Conservation (phyloP, 2,329 filamentous ascomycete species). For the Sporothrix protearum region DNA sequence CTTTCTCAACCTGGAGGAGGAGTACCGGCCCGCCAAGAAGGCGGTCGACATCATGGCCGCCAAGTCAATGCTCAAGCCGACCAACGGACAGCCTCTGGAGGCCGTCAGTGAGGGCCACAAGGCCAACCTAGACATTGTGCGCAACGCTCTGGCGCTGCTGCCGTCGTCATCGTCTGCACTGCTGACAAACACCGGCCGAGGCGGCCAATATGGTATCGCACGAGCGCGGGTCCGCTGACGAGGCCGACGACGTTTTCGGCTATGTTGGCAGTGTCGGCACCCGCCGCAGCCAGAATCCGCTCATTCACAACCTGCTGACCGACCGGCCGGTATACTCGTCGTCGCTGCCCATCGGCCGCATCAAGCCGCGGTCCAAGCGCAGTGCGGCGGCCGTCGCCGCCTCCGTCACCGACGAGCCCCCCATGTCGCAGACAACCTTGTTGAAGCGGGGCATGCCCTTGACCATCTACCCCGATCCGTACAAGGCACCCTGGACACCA, state of each 20-base stretch:
- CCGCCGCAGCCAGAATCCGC: constrained; percentile 64
- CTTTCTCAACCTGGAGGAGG: constrained; percentile 91
- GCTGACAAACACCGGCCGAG: constrained; percentile 77
- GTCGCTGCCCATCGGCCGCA: constrained; percentile 72
- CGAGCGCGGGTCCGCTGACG: neutral
- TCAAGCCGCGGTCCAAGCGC: constrained; percentile 39
- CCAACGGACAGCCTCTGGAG: constrained; percentile 15
- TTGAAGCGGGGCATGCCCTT: constrained; percentile 89
- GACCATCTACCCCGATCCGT: constrained; percentile 73
- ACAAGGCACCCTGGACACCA: constrained; percentile 62
- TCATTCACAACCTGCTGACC: constrained; percentile 93
- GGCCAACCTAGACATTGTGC: constrained; percentile 71
- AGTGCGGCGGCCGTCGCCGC: neutral
- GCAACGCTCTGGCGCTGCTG: constrained; percentile 67
- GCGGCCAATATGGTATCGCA: constrained; percentile 57
- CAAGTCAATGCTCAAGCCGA: neutral
- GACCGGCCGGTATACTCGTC: constrained; percentile 92
- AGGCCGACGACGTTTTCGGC: constrained; percentile 45
- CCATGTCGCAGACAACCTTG: constrained; percentile 59
- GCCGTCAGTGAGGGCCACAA: constrained; percentile 46
- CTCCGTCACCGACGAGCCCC: neutral
- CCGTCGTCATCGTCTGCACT: constrained; percentile 82
- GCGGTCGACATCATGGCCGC: constrained; percentile 47
- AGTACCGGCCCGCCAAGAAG: constrained; percentile 66
- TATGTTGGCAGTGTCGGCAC: constrained; percentile 53